These are phyloP conservation scores for Amanita pallidorosea DNA, from an alignment of 768 basidiomycete species.

Conservation along the genomic window DNA sequence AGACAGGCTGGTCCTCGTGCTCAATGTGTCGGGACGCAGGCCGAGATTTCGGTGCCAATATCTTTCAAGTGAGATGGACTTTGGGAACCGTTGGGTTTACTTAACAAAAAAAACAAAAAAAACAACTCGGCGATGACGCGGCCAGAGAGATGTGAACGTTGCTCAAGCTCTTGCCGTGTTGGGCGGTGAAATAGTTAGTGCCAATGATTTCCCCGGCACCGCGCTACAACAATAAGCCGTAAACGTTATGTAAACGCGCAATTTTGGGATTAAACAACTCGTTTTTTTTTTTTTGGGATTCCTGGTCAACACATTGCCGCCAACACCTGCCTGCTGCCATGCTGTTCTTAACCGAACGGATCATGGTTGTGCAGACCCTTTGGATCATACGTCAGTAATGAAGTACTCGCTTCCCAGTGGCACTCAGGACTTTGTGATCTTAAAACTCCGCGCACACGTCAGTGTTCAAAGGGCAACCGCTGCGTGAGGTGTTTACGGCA, in stretches of 20 bases:
- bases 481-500: not conserved
- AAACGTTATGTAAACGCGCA: no score
- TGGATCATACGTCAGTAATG: not conserved
- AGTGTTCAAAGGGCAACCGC: not conserved
- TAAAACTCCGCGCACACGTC: not conserved
- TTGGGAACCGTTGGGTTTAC: not conserved
- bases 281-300: no score
- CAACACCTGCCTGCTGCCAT: not conserved
- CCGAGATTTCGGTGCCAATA: not conserved
- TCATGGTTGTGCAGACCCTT: not conserved
- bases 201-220: not conserved
- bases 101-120: not conserved
- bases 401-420: not conserved
- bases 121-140: not conserved
- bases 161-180: no score
- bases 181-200: not conserved
- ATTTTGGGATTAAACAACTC: not conserved
- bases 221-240: not conserved
- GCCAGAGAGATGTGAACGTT: no score
- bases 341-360: not conserved
- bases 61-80: not conserved
- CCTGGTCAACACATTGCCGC: no score
- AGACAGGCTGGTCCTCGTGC: not conserved
- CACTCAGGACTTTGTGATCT: not conserved
- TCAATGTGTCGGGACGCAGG: not conserved